Base-by-base conservation (phyloP, 2,329 filamentous ascomycete species). In the Coleophoma crateriformis region DNA sequence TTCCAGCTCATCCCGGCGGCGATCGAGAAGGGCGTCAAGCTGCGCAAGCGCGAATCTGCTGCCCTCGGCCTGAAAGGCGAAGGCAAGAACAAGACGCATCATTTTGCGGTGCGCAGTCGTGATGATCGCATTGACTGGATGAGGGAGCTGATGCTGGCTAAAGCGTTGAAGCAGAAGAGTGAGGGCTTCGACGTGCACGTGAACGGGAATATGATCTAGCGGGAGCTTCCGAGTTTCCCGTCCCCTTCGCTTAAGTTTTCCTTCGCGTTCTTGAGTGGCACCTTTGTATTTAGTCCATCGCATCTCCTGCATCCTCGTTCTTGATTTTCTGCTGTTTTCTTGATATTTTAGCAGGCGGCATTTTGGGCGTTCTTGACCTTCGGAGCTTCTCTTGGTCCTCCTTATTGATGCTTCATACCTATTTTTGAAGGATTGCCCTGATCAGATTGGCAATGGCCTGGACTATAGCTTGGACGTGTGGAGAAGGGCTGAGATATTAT, bases 101-200 rank as follows among this genome's bases (percentile, higher is more conserved):
- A 97, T 66, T 97, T 97, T 66, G 89, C 92, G 0, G 92, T 96
- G 59, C 87, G 86, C 70, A 82, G 77, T 61, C 81, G 90, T 13
- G 89, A 96, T 64, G 88, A 96, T 65, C 81, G 92, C 54, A 96
- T 97, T 62, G 92, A 96, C 67, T 99, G 94, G 94, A 95, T 95
- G 89, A 78, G 89, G 48, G 89, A 95, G 76, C 73, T 95, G 53
- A 95, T 95, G 89, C 81, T 95, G 42, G 89, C 89, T 48, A 94
- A 94, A 73, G 89, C 89, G 15, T 73, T 90, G 65, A 88, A 85
- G 74, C 86, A 90, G 69, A 94, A 91, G 77, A 84, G 81, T 43
- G 84, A 90, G 59, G 89, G 89, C 15, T 92, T 87, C 60, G 87
- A 91, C 70, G 82, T 94, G 60, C 87, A 83, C 63, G 82, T 91